These are phyloP conservation scores for Ogataea thermomethanolica DNA, from an alignment of 805 yeast species.

Conservation along the genomic window DNA sequence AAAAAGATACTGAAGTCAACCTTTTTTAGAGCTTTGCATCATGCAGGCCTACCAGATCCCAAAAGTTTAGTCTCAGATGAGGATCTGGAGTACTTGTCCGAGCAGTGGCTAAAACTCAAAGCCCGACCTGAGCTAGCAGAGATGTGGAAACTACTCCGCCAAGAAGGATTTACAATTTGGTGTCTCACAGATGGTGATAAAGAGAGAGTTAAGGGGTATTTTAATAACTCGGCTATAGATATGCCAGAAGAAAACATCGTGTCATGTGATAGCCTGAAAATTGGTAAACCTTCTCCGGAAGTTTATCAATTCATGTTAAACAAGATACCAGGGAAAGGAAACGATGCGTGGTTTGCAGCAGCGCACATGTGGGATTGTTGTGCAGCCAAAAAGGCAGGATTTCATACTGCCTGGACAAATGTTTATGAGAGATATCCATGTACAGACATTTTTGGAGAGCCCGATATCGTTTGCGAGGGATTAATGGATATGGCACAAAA, in stretches of 20 bases:
- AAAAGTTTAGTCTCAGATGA: constrained; percentile 27
- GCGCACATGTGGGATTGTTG: constrained; percentile 34
- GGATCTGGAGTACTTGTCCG: constrained; percentile 24
- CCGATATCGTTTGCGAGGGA: constrained; percentile 30
- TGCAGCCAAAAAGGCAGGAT: constrained; percentile 33
- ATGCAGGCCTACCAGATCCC: constrained; percentile 30
- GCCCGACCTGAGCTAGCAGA: constrained; percentile 29
- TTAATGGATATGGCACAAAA: constrained; percentile 33
- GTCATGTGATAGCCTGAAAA: constrained; percentile 31
- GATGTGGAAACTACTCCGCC: constrained; percentile 28
- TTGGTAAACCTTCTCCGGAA: constrained; percentile 30
- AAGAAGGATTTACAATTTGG: constrained; percentile 31
- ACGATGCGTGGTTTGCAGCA: constrained; percentile 33
- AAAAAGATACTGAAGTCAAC: constrained; percentile 26
- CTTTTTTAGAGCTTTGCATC: constrained; percentile 27
- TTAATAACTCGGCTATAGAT: constrained; percentile 24
- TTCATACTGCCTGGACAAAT: constrained; percentile 31
- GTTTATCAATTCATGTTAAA: constrained; percentile 28
- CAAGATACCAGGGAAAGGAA: constrained; percentile 26
- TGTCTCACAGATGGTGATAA: constrained; percentile 31
- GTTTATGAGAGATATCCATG: constrained; percentile 32
- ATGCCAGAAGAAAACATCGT: constrained; percentile 29
- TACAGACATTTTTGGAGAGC: constrained; percentile 29
- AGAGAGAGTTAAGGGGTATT: constrained; percentile 30
- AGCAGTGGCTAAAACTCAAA: constrained; percentile 26